These are phyloP conservation scores for Quambalaria eucalypti DNA, from an alignment of 1,284 basidiomycete species.

Conservation along the genomic window DNA sequence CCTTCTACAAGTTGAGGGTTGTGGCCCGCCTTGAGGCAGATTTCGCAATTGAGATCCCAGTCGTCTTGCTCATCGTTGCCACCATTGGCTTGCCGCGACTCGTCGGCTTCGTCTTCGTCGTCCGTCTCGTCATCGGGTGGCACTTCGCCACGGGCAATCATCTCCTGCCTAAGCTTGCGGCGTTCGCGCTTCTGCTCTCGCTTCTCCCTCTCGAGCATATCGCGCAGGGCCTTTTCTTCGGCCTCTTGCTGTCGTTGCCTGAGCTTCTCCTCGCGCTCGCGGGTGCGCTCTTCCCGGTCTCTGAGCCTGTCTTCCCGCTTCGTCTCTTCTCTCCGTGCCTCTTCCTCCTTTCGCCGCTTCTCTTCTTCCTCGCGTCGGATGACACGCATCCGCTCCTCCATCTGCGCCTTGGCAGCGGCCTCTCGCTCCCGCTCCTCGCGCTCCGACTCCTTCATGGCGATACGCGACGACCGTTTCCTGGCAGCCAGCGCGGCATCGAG, in stretches of 20 bases:
- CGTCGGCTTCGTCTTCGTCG: not conserved
- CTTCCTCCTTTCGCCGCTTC: conserved; percentile 50
- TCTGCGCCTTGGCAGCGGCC: conserved; percentile 48
- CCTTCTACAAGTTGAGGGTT: conserved; percentile 63
- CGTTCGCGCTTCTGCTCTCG: conserved; percentile 42
- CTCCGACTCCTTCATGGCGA: conserved; percentile 56
- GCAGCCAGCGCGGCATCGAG: conserved; percentile 60
- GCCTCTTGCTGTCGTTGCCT: conserved; percentile 45
- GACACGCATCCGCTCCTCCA: conserved; percentile 50
- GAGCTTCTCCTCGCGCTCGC: conserved; percentile 41
- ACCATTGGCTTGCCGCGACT: not conserved
- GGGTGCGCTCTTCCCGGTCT: conserved; percentile 49
- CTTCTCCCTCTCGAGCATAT: conserved; percentile 30
- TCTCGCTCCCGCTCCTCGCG: conserved; percentile 54
- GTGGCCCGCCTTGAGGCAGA: conserved; percentile 61
- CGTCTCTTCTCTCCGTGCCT: conserved; percentile 48
- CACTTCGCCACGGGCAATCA: conserved; percentile 50
- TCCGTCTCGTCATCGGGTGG: too few species aligned
- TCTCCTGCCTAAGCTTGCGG: conserved; percentile 56
- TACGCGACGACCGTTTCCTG: conserved; percentile 72
- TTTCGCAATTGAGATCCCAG: conserved; percentile 76
- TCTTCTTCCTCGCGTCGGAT: conserved; percentile 55
- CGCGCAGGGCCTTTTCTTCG: conserved; percentile 23
- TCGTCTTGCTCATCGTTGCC: conserved; percentile 51
- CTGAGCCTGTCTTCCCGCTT: conserved; percentile 47